phyloP scores from a whole-genome alignment of 1,139 yeast genomes.

The Saccharomyces hybrid region DNA sequence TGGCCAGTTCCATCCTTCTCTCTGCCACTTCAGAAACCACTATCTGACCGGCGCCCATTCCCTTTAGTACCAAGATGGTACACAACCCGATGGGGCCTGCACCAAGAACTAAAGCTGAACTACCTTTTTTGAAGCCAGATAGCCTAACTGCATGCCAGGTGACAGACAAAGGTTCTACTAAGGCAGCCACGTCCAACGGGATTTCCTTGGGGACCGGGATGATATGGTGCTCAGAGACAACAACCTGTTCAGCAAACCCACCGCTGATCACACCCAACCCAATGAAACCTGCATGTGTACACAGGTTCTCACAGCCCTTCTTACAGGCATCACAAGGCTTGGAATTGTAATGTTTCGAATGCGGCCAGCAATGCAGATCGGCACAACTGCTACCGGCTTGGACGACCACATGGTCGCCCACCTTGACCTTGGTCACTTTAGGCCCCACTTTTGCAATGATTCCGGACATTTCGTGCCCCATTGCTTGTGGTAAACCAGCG shows the following conservation, averaged over 20 bases:
- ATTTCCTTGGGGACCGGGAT: constrained; percentile 40
- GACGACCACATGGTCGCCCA: constrained; percentile 41
- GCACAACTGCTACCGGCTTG: constrained; percentile 49
- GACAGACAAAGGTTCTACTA: constrained; percentile 46
- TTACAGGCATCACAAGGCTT: constrained; percentile 38
- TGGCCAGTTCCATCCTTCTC: constrained; percentile 39
- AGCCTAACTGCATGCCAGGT: constrained; percentile 48
- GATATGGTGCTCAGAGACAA: constrained; percentile 36
- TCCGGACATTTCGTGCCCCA: constrained; percentile 57
- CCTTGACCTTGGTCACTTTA: constrained; percentile 31
- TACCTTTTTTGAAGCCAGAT: constrained; percentile 35
- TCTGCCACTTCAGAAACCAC: constrained; percentile 47
- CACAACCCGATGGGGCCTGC: constrained; percentile 49
- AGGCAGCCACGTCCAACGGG: constrained; percentile 43
- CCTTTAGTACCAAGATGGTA: constrained; percentile 42
- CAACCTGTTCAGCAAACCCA: constrained; percentile 41
- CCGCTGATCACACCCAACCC: constrained; percentile 43
- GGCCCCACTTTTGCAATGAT: constrained; percentile 34
- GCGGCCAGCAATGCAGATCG: constrained; percentile 29
- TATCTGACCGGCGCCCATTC: constrained; percentile 38
- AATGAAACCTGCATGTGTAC: constrained; percentile 39
- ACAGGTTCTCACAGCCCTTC: constrained; percentile 42
- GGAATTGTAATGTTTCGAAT: constrained; percentile 14
- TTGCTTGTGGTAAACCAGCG: constrained; percentile 31
- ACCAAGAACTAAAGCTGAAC: constrained; percentile 42